Conservation (phyloP, 805 yeast species). For the Jamesozyma piceae region DNA sequence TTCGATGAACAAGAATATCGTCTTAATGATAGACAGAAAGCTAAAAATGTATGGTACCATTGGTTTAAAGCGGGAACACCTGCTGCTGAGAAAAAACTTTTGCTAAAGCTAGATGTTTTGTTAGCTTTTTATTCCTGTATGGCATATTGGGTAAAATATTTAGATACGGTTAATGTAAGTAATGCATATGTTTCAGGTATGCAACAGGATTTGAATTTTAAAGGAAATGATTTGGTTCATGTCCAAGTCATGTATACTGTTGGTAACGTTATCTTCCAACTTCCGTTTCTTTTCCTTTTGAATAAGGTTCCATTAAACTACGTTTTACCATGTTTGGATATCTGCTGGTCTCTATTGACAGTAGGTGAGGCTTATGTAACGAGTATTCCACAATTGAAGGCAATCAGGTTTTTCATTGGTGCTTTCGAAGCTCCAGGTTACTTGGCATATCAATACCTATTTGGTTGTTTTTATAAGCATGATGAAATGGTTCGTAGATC, state of each 20-base stretch:
- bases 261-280: slow-evolving; percentile 51
- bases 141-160: slow-evolving; percentile 58
- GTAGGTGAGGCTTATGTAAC: slow-evolving; percentile 40
- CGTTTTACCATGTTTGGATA: slow-evolving; percentile 39
- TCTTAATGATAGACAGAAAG: slow-evolving; percentile 28
- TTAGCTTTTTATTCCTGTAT: slow-evolving; percentile 46
- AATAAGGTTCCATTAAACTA: slow-evolving; percentile 46
- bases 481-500: slow-evolving; percentile 53
- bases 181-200: slow-evolving; percentile 63
- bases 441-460: slow-evolving; percentile 49
- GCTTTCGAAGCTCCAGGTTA: slow-evolving; percentile 52
- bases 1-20: slow-evolving; percentile 60
- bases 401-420: slow-evolving; percentile 54
- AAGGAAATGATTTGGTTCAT: slow-evolving; percentile 54
- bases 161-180: slow-evolving; percentile 51
- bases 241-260: slow-evolving; percentile 50
- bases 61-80: slow-evolving; percentile 48
- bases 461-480: slow-evolving; percentile 51
- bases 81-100: slow-evolving; percentile 34
- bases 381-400: slow-evolving; percentile 42
- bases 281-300: slow-evolving; percentile 52
- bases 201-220: slow-evolving; percentile 45
- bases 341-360: slow-evolving; percentile 55
- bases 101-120: slow-evolving; percentile 42
- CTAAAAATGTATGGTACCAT: slow-evolving; percentile 36